Evolutionary conservation across 2,329 filamentous ascomycete genomes (phyloP), one percentile per base, ranked within the genome.

Genomic region (Colletotrichum destructivum): DNA sequence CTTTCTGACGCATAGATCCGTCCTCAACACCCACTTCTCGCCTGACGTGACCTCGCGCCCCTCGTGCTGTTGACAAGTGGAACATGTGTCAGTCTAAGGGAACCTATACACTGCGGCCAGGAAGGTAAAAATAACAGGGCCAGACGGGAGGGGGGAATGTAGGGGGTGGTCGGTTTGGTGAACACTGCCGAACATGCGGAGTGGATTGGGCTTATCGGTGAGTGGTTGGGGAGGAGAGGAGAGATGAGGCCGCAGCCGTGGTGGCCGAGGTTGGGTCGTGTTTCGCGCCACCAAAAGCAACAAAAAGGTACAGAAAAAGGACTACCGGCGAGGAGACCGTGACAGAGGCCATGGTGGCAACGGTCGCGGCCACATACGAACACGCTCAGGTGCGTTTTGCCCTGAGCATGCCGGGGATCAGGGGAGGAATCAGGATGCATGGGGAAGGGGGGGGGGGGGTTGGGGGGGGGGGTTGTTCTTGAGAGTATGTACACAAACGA

Each of bases 1-100:
- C 73, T 87, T 84, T 74, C 81, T 86, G 16, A 95, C 87, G 77
- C 92, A 94, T 52, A 98, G 82, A 84, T 98, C 95, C 74, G 93
- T 97, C 75, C 95, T 86, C 71, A 98, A 88, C 71, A 98, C 91
- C 95, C 95, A 98, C 82, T 98, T 98, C 83, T 97, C 94, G 12
- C 95, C 95, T 52, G 88, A 86, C 1, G 84, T 88, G 0, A 98
- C 95, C 79, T 97, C 91, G 69, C 89, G 88, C 0, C 95, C 95
- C 81, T 98, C 95, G 81, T 98, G 95, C 88, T 90, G 59, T 71
- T 69, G 69, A 69, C 69, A 59, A 71, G 46, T 63, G 57, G 46
- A 68, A 59, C 59, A 69, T 63, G 64, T 69, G 65, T 71, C 69
- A 71, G 69, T 71, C 26, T 69, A 46, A 59, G 46, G 46, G 46